phyloP scores from a whole-genome alignment of 768 basidiomycete genomes.

The Dioszegia hungarica region DNA sequence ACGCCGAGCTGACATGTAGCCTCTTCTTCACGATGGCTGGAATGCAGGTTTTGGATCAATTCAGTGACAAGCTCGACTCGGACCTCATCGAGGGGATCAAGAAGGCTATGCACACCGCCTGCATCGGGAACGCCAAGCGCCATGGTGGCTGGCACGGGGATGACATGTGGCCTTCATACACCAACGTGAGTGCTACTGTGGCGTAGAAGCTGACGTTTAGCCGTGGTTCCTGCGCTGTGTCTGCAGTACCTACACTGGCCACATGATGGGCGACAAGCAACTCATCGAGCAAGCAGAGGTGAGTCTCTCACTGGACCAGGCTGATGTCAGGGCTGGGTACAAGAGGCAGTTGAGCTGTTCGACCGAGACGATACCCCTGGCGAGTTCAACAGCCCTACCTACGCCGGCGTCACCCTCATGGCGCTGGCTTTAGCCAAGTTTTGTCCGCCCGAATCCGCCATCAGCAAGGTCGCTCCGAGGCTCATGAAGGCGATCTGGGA shows the following conservation, averaged over 20 bases:
- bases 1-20: conserved; percentile 1
- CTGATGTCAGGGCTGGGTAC: conserved; percentile 9
- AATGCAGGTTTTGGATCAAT: conserved; percentile 9
- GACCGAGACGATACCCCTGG: conserved; percentile 9
- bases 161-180: conserved; percentile 16
- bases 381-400: conserved; percentile 21
- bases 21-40: conserved; percentile 21
- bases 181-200: conserved; percentile 6
- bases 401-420: conserved; percentile 20
- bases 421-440: conserved; percentile 16
- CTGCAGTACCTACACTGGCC: conserved; percentile 7
- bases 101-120: conserved; percentile 16
- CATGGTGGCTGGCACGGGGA: conserved; percentile 6
- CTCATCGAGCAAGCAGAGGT: conserved; percentile 9
- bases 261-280: background rate
- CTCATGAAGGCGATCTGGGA: conserved; percentile 12
- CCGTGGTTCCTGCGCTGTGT: conserved; percentile 18
- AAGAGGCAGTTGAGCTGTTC: conserved; percentile 7
- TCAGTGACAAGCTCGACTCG: conserved; percentile 7
- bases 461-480: conserved; percentile 9
- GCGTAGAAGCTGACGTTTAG: conserved; percentile 3
- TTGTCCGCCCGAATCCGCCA: conserved; percentile 5
- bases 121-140: conserved; percentile 3
- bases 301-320: background rate
- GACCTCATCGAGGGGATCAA: background rate